Base-by-base conservation (phyloP, 2,329 filamentous ascomycete genomes). In the Alternaria viburni region DNA sequence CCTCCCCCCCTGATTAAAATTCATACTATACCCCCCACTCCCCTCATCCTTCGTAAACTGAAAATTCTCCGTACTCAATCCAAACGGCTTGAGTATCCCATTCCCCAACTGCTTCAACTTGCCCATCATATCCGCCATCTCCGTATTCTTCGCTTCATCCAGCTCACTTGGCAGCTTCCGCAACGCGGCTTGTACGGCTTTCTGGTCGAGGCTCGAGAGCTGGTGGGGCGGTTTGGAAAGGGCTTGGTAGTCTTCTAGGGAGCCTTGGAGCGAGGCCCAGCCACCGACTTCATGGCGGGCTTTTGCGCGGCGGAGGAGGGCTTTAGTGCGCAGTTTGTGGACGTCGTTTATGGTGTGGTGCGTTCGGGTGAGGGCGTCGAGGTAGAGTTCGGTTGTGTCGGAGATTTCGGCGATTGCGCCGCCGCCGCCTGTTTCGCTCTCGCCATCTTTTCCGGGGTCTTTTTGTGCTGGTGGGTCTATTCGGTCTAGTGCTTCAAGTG, bases 41-140 rank as follows among this genome's bases (percentile, higher is more conserved):
- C 90, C 91, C 73, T 95, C 91, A 75, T 97, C 95, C 80, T 97
- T 93, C 26, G 91, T 89, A 86, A 98, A 96, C 67, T 97, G 89
- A 77, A 99, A 98, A 78, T 96, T 97, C 49, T 97, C 90, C 11
- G 96, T 98, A 62, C 91, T 96, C 70, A 99, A 81, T 1, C 96
- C 96, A 83, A 98, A 98, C 0, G 95, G 95, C 77, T 92, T 97
- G 54, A 99, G 79, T 15, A 99, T 88, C 1, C 93, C 93, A 77
- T 99, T 97, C 0, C 96, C 96, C 64, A 99, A 83, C 81, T 92
- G 89, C 77, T 97, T 97, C 72, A 99, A 81, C 83, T 98, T 97
- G 17, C 91, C 92, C 93, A 97, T 97, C 93, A 98, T 97, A 82
- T 99, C 95, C 3, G 87, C 90, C 87, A 96, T 93, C 81, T 99